Conservation (phyloP, 768 basidiomycete genomes). For the Russula virescens region DNA sequence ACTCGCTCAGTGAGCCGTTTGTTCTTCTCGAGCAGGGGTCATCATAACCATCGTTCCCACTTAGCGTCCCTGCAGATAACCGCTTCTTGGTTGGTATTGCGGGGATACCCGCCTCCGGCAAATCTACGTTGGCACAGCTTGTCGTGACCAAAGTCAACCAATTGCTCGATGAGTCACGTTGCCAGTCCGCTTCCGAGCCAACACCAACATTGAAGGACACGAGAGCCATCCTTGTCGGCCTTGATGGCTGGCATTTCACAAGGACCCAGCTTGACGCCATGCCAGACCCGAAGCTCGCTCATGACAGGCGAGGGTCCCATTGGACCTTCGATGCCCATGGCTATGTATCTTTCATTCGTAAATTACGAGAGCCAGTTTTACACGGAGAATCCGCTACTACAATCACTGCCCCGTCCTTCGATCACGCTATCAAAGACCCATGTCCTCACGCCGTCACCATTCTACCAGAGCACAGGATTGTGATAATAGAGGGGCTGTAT, state of each 20-base stretch:
- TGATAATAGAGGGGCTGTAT: constrained; percentile 91
- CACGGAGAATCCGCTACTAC: constrained; percentile 11
- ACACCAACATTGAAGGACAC: neutral
- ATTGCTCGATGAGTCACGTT: constrained; percentile 29
- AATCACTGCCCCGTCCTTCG: constrained; percentile 75
- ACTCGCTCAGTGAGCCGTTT: constrained; percentile 6
- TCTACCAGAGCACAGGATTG: constrained; percentile 59
- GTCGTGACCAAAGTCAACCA: constrained; percentile 51
- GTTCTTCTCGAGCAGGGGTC: neutral
- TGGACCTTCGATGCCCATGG: constrained; percentile 85
- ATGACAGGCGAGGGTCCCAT: constrained; percentile 75
- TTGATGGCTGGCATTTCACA: constrained; percentile 92
- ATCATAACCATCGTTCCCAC: neutral
- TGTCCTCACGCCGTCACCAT: constrained; percentile 53
- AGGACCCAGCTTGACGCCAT: constrained; percentile 71
- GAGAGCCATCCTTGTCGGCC: constrained; percentile 59
- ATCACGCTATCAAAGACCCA: constrained; percentile 86
- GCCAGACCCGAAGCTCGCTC: constrained; percentile 70
- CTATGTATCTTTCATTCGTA: constrained; percentile 62
- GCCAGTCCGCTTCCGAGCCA: neutral
- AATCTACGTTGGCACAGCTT: constrained; percentile 66
- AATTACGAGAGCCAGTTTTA: constrained; percentile 40
- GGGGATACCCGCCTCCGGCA: constrained; percentile 83
- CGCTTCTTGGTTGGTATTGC: constrained; percentile 69
- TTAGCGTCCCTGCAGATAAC: constrained; percentile 26